phyloP scores from a whole-genome alignment of 2,329 filamentous ascomycete genomes.

The Periconia macrospinosa region DNA sequence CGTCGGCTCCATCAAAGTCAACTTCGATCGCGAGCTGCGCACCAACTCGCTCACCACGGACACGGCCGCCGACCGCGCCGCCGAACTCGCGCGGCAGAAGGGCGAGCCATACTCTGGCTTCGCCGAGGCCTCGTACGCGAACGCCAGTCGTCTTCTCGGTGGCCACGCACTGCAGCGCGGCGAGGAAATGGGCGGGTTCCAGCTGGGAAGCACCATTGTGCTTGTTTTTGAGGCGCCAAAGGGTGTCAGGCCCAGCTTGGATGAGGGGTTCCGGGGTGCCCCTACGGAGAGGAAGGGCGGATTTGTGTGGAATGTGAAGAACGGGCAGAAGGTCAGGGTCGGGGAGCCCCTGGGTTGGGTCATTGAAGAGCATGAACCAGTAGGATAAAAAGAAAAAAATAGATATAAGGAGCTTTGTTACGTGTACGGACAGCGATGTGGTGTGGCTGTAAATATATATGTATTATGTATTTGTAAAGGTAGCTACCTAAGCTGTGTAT shows the following conservation, averaged over 20 bases:
- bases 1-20: conserved; percentile 93
- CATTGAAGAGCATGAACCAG: conserved; percentile 44
- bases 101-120: conserved; percentile 90
- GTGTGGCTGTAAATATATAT: too few species aligned
- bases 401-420: neutral
- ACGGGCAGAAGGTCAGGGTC: conserved; percentile 86
- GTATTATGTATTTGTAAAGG: too few species aligned
- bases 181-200: conserved; percentile 98
- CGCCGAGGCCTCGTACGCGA: conserved; percentile 84
- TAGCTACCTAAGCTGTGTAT: too few species aligned
- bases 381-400: neutral
- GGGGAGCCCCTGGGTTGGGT: conserved; percentile 83
- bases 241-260: conserved; percentile 56
- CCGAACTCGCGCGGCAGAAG: conserved; percentile 72
- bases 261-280: conserved; percentile 58
- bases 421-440: too few species aligned
- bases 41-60: conserved; percentile 93
- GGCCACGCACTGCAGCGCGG: conserved; percentile 84
- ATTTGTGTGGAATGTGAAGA: conserved; percentile 84
- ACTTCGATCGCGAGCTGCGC: conserved; percentile 92
- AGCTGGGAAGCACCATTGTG: conserved; percentile 91
- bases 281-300: conserved; percentile 58
- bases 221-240: conserved; percentile 93
- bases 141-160: conserved; percentile 73
- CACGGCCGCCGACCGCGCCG: conserved; percentile 84